Evolutionary conservation across 257 asterid species (phyloP).

Genomic region (Phtheirospermum japonicum): DNA sequence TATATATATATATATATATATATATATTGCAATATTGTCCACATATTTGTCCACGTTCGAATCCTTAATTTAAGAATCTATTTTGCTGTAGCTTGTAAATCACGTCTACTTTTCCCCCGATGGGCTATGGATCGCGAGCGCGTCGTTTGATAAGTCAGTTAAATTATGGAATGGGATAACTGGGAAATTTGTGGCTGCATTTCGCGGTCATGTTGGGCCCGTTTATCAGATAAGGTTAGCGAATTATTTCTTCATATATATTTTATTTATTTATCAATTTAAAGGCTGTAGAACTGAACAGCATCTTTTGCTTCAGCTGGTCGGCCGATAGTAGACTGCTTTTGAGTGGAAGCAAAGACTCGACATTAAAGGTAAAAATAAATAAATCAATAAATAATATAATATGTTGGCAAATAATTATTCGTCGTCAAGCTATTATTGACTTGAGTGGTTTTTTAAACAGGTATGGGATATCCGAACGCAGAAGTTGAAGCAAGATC

Average conservation of each 20-base stretch:
- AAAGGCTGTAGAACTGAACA: constrained; percentile 17
- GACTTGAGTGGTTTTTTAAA: background rate
- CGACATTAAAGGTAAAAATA: constrained; percentile 74
- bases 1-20: too few relatives aligned
- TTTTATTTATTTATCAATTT: constrained; percentile 1
- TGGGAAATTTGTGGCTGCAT: constrained; percentile 83
- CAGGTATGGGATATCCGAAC: constrained; percentile 96
- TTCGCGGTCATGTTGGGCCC: constrained; percentile 95
- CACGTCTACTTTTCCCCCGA: constrained; percentile 97
- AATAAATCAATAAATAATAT: constrained; percentile 8
- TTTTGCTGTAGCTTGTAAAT: constrained; percentile 73
- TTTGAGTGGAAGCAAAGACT: constrained; percentile 95
- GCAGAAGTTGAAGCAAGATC: constrained; percentile 86
- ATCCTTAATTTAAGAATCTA: constrained; percentile 11
- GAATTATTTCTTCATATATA: constrained; percentile 12
- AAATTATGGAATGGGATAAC: constrained; percentile 92
- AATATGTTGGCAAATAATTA: background rate
- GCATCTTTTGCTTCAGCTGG: constrained; percentile 62
- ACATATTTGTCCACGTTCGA: background rate
- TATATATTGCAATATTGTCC: background rate
- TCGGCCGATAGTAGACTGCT: constrained; percentile 96
- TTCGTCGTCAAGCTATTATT: background rate
- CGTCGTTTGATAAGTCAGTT: constrained; percentile 94
- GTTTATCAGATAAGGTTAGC: constrained; percentile 91
- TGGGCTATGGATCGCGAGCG: constrained; percentile 95